Percentiles rank a stretch among this genome's conserved stretches.
Conservation (phyloP, 2,329 filamentous ascomycete genomes). For the Phoma sp. region DNA sequence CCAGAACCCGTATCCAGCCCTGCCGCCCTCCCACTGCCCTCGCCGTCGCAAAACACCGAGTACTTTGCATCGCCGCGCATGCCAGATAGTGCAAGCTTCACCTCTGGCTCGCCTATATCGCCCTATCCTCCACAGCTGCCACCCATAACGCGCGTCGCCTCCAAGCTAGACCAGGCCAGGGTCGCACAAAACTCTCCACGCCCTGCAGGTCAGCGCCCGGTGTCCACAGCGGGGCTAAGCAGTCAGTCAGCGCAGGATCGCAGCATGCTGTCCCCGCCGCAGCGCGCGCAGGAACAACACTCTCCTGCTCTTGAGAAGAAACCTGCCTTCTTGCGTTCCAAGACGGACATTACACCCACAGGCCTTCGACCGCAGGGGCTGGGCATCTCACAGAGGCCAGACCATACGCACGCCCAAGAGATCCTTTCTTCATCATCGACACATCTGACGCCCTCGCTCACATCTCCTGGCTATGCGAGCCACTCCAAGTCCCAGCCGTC, state of each 20-base stretch:
- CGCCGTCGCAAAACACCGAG: slow-evolving; percentile 39
- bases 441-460: slow-evolving; percentile 30
- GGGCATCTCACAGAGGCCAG: slow-evolving; percentile 32
- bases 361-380: slow-evolving; percentile 40
- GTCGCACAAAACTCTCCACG: slow-evolving; percentile 17
- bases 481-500: slow-evolving; percentile 45
- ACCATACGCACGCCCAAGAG: slow-evolving; percentile 24
- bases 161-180: slow-evolving; percentile 36
- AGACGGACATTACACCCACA: slow-evolving; percentile 33
- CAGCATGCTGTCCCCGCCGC: slow-evolving; percentile 29
- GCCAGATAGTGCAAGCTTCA: slow-evolving; percentile 36
- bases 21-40: slow-evolving; percentile 31
- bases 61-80: slow-evolving; percentile 41
- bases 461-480: slow-evolving; percentile 34
- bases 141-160: slow-evolving; percentile 49
- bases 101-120: slow-evolving; percentile 46
- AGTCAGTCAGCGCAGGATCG: slow-evolving; percentile 19
- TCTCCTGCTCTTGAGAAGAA: slow-evolving; percentile 31
- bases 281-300: slow-evolving; percentile 22
- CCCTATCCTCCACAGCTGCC: slow-evolving; percentile 49
- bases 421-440: slow-evolving; percentile 27
- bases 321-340: slow-evolving; percentile 28
- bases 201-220: slow-evolving; percentile 18
- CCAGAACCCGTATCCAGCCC: slow-evolving; percentile 41
- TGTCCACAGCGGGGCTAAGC: slow-evolving; percentile 11